Evolutionary conservation across 495 filamentous ascomycete species (phyloP).

Genomic region (Talaromyces nanjingensis): DNA sequence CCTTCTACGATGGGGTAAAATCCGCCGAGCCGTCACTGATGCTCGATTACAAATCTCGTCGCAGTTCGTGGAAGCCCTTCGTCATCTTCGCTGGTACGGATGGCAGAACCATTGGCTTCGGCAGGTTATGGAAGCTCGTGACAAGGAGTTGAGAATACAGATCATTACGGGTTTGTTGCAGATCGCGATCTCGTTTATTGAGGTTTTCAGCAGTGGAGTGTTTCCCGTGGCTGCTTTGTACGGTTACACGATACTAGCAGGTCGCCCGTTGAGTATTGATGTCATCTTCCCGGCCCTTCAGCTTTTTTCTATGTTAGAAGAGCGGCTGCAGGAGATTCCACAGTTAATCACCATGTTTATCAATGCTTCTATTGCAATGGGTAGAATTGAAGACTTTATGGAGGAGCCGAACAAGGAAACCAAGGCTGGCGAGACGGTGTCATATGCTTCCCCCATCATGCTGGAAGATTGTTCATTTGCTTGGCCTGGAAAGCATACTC

Average conservation of each 20-base stretch:
- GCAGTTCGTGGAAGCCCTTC: conserved; percentile 76
- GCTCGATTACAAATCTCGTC: conserved; percentile 63
- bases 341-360: conserved; percentile 61
- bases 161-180: conserved; percentile 57
- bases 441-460: conserved; percentile 27
- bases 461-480: conserved; percentile 62
- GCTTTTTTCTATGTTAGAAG: conserved; percentile 66
- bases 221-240: conserved; percentile 76
- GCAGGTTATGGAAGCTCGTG: conserved; percentile 62
- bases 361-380: conserved; percentile 68
- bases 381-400: conserved; percentile 80
- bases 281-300: conserved; percentile 77
- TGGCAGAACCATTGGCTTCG: conserved; percentile 78
- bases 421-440: conserved; percentile 22
- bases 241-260: conserved; percentile 64
- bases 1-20: conserved; percentile 55
- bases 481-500: conserved; percentile 60
- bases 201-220: conserved; percentile 56
- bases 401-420: conserved; percentile 66
- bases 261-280: conserved; percentile 59
- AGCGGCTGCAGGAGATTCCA: conserved; percentile 62
- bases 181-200: conserved; percentile 52
- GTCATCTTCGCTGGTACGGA: conserved; percentile 81
- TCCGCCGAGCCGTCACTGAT: conserved; percentile 62
- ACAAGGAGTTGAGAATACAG: conserved; percentile 57